Conservation (phyloP, 2,329 filamentous ascomycete species). For the Cryphonectria parasitica region DNA sequence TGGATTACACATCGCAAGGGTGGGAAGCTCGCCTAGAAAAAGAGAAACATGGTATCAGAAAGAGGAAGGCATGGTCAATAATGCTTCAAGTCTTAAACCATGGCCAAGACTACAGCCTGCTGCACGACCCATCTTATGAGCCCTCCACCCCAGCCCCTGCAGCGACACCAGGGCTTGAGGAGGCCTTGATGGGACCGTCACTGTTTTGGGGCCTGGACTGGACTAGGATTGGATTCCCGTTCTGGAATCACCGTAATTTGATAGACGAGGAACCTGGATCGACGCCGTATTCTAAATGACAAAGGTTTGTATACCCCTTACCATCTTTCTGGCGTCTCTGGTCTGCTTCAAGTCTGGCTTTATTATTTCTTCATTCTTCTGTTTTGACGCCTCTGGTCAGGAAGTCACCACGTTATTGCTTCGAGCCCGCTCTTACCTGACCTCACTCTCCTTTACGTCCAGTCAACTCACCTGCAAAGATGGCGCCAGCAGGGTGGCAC, state of each 20-base stretch:
- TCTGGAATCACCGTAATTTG: slow-evolving; percentile 5
- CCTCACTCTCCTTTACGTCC: background rate
- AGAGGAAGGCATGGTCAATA: background rate
- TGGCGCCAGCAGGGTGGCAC: slow-evolving; percentile 19
- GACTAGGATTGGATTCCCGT: background rate
- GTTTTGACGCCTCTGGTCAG: background rate
- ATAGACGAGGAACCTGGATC: background rate
- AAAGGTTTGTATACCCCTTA: background rate
- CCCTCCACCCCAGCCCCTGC: background rate
- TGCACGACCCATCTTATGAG: background rate
- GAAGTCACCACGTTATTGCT: background rate
- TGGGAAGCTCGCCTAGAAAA: background rate
- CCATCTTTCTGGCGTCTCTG: background rate
- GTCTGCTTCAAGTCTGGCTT: background rate
- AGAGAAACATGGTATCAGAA: background rate
- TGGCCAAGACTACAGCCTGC: background rate
- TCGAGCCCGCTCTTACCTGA: background rate
- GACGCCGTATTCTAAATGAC: background rate
- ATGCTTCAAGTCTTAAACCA: background rate
- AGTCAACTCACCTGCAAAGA: slow-evolving; percentile 1
- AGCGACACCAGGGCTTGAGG: background rate
- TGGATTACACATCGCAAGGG: background rate
- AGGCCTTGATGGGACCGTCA: background rate
- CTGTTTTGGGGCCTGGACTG: background rate
- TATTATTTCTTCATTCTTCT: background rate